Conservation (phyloP, 495 filamentous ascomycete species). For the Darksidea phi region DNA sequence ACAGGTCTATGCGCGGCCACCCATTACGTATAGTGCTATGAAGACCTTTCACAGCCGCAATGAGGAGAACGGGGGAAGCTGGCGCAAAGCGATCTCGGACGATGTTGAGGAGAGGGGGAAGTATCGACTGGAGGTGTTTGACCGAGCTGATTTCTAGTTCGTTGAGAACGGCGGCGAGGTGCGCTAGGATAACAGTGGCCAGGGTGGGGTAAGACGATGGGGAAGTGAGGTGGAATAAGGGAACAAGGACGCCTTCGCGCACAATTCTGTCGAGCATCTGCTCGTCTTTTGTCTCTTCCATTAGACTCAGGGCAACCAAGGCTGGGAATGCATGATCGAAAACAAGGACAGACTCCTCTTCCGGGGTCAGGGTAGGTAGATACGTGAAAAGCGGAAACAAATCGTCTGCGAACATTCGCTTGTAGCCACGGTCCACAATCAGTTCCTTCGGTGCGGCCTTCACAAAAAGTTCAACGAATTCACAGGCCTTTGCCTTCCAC, state of each 20-base stretch:
- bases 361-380: constrained; percentile 76
- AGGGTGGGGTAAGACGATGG: constrained; percentile 45
- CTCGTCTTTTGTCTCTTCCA: constrained; percentile 28
- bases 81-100: constrained; percentile 70
- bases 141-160: constrained; percentile 67
- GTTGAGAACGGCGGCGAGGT: constrained; percentile 53
- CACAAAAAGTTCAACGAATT: constrained; percentile 50
- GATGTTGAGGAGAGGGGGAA: constrained; percentile 65
- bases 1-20: constrained; percentile 69
- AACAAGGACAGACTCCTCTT: constrained; percentile 59
- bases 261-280: constrained; percentile 36
- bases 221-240: constrained; percentile 32
- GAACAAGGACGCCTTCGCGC: constrained; percentile 48
- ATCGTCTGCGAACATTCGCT: constrained; percentile 74
- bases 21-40: constrained; percentile 61
- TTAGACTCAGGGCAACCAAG: constrained; percentile 58
- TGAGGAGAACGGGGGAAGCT: constrained; percentile 55
- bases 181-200: constrained; percentile 55
- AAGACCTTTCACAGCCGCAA: constrained; percentile 53
- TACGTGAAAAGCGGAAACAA: constrained; percentile 69
- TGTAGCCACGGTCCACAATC: constrained; percentile 71
- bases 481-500: too few species aligned
- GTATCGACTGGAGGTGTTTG: constrained; percentile 71
- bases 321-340: constrained; percentile 66
- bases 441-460: constrained; percentile 49